Evolutionary conservation across 2,329 filamentous ascomycete species (phyloP), one percentile per base, ranked within the genome.

Genomic region (Cylindrodendrum hubeiense): DNA sequence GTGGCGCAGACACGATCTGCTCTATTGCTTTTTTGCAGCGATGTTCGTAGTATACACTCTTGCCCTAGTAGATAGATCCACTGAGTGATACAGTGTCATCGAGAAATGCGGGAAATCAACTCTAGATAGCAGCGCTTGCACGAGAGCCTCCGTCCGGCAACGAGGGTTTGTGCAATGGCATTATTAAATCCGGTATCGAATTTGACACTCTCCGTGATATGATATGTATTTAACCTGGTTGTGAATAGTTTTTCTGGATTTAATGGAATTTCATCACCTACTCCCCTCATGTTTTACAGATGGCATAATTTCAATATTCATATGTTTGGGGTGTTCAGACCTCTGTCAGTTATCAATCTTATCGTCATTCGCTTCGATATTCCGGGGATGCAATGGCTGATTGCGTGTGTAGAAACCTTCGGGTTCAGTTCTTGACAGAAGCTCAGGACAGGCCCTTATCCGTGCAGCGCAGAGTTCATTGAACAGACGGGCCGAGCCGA

Each of bases 401-500:
- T 30, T 30, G 28, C 9, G 9, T 30, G 28, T 30, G 9, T 12
- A 12, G 7, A 3, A n/a, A n/a, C 17, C 15, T 8, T 8, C 5
- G 6, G 6, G 15, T 8, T n/a, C 17, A n/a, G 37, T 39, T 39
- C 47, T 21, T 50, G n/a, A 19, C 12, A 50, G n/a, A 39, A 50
- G 46, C 26, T 33, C 26, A 33, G 26, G 15, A 24, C 46, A 26
- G 44, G 21, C 8, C 19, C n/a, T 34, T n/a, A 21, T 30, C 10
- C 24, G 24, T 49, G 24, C 41, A 21, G 21, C 15, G 43, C 44
- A 21, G 22, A 19, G 33, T 37, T 19, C 17, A 49, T 39, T 17
- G 22, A n/a, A 21, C 43, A 10, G 54, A 47, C 54, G 44, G 43
- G 43, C 37, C 55, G 33, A 37, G 19, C 13, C 57, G 50, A 62